Evolutionary conservation across 352 stramenopile species (phyloP).

Genomic region (Halophytophthora polymorphica): DNA sequence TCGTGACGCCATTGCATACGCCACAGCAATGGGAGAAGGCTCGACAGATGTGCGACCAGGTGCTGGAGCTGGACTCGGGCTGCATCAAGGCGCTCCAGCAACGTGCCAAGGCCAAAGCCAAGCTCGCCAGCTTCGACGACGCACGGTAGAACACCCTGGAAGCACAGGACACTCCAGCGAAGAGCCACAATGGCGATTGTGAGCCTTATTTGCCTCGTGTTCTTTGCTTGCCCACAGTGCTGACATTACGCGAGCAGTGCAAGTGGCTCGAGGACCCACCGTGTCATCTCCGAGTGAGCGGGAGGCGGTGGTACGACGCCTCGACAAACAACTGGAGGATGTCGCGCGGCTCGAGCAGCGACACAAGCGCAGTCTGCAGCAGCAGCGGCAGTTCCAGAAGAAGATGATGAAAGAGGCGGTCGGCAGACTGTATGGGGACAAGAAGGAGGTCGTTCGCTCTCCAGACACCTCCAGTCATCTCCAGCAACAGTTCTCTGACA

Average conservation of each 20-base stretch:
- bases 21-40: conserved; percentile 71
- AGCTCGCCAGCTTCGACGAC: conserved; percentile 48
- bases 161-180: too few species aligned
- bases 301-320: conserved; percentile 17
- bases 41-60: conserved; percentile 52
- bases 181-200: not conserved
- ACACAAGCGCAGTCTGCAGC: conserved; percentile 30
- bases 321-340: conserved; percentile 46
- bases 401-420: conserved; percentile 80
- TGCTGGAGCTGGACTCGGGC: conserved; percentile 38
- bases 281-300: conserved; percentile 1
- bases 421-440: conserved; percentile 70
- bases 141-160: conserved; percentile 38
- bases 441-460: conserved; percentile 26
- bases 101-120: conserved; percentile 50
- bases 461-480: not conserved
- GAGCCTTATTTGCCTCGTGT: not conserved
- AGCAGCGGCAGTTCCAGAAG: conserved; percentile 58
- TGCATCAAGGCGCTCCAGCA: conserved; percentile 61
- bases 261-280: conserved; percentile 17
- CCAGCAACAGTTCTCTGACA: conserved; percentile 7
- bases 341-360: conserved; percentile 48
- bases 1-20: not conserved
- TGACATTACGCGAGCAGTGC: conserved; percentile 37
- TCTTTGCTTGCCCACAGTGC: conserved; percentile 17